Base-by-base conservation (phyloP, 106 monocot species). In the Agapanthus africanus region DNA sequence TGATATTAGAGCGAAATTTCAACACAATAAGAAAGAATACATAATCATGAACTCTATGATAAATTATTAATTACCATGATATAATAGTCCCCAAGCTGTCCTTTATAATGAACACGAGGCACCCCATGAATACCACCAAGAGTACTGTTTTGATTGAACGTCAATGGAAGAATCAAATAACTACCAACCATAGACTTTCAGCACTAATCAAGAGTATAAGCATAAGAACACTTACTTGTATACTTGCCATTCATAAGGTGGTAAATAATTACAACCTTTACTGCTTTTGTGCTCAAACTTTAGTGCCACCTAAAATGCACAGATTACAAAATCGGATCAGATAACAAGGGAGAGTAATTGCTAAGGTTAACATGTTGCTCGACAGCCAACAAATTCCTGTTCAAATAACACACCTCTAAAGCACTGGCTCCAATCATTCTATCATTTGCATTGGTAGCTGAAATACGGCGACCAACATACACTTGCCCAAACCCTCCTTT, bases 41-140 rank as follows among this genome's bases (percentile, higher is more conserved):
- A 34, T 36, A n/a, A 7, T 61, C 64, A 14, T 14, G 34, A 18
- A 54, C 40, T 77, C 73, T 11, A 11, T 60, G 37, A 4, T 64
- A 18, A 54, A 35, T 54, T 68, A 16, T 37, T n/a, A 44, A 42
- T 81, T 84, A 91, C 95, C 91, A 95, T 91, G 71, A 95, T 66
- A 79, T 91, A 95, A 69, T 86, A 91, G 42, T 91, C 95, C 40
- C 88, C 91, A 74, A 88, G 88, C 71, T 88, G 85, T 23, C 95
- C 95, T 66, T 88, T 95, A 70, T 84, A 86, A 77, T 95, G 91
- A 28, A 91, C 95, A 63, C 80, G 75, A 63, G 95, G 95, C 19
- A 95, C 86, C 19, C 95, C 95, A 86, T 91, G 91, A 76, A 91
- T 91, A 54, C 95, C 91, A 76, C 91, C 81, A 46, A 95, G 80